These are phyloP conservation scores for Hymenoscyphus albidus DNA, from an alignment of 2,329 filamentous ascomycete species.

Conservation along the genomic window DNA sequence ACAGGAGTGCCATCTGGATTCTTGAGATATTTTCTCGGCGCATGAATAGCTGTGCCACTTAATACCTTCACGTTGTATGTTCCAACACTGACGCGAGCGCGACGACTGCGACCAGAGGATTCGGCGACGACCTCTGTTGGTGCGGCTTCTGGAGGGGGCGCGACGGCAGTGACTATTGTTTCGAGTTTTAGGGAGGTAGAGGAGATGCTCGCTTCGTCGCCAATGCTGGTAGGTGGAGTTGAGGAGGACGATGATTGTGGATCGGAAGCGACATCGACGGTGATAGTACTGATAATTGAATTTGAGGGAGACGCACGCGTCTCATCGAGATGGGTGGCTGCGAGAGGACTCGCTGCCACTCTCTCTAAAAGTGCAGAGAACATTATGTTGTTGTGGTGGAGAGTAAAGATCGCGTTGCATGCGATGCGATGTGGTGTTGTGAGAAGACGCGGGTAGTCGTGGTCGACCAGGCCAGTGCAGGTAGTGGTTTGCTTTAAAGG, in stretches of 20 bases:
- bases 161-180: conserved; percentile 8
- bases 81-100: conserved; percentile 51
- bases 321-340: conserved; percentile 17
- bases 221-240: conserved; percentile 64
- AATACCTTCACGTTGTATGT: conserved; percentile 66
- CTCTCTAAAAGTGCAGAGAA: conserved; percentile 24
- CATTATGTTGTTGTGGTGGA: conserved; percentile 18
- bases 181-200: conserved; percentile 40
- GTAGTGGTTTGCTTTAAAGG: conserved; percentile 1
- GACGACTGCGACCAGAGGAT: conserved; percentile 47
- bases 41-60: conserved; percentile 58
- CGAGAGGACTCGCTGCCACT: conserved; percentile 20
- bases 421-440: conserved; percentile 10
- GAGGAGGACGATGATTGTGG: conserved; percentile 32
- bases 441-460: conserved; percentile 13
- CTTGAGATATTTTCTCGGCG: conserved; percentile 39
- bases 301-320: conserved; percentile 30
- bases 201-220: conserved; percentile 56
- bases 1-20: conserved; percentile 38
- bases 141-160: background rate
- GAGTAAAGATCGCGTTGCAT: conserved; percentile 17
- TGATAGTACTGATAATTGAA: conserved; percentile 29
- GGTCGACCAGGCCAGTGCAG: background rate
- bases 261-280: conserved; percentile 25
- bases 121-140: conserved; percentile 4